These are phyloP conservation scores for Tympanopsis confertula DNA, from an alignment of 2,329 filamentous ascomycete genomes.

Conservation along the genomic window DNA sequence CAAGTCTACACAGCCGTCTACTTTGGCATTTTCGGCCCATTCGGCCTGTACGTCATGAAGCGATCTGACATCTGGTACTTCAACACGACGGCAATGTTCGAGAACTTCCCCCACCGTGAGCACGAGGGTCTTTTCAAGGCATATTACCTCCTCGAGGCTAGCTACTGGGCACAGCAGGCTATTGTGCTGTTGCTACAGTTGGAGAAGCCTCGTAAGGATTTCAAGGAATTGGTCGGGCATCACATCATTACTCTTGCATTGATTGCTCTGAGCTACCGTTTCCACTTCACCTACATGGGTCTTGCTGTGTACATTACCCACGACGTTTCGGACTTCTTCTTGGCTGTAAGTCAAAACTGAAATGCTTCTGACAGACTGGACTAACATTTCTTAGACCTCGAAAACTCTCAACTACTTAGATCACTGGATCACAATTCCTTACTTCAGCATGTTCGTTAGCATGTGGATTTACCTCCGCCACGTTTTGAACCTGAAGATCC, in stretches of 20 bases:
- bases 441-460: conserved; percentile 50
- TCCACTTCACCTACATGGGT: conserved; percentile 64
- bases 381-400: conserved; percentile 36
- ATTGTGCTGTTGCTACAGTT: conserved; percentile 54
- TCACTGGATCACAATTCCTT: conserved; percentile 44
- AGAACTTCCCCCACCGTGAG: conserved; percentile 51
- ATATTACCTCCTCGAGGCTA: conserved; percentile 59
- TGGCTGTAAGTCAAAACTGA: conserved; percentile 41
- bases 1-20: conserved; percentile 63
- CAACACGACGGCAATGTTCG: conserved; percentile 57
- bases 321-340: conserved; percentile 63
- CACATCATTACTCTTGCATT: conserved; percentile 57
- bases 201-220: conserved; percentile 62
- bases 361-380: not conserved
- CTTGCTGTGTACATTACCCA: conserved; percentile 61
- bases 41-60: conserved; percentile 57
- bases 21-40: conserved; percentile 52
- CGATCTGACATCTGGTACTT: conserved; percentile 61
- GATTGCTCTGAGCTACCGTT: conserved; percentile 55
- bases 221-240: conserved; percentile 58
- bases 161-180: conserved; percentile 61
- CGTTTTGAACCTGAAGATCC: conserved; percentile 44
- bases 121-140: conserved; percentile 56
- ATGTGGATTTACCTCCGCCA: conserved; percentile 60
- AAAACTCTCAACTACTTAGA: conserved; percentile 61